A percentile compares a stretch with the other conserved stretches of the same genome.
phyloP scores from a whole-genome alignment of 2,329 filamentous ascomycete genomes.

The Ceratocystis huliohia region DNA sequence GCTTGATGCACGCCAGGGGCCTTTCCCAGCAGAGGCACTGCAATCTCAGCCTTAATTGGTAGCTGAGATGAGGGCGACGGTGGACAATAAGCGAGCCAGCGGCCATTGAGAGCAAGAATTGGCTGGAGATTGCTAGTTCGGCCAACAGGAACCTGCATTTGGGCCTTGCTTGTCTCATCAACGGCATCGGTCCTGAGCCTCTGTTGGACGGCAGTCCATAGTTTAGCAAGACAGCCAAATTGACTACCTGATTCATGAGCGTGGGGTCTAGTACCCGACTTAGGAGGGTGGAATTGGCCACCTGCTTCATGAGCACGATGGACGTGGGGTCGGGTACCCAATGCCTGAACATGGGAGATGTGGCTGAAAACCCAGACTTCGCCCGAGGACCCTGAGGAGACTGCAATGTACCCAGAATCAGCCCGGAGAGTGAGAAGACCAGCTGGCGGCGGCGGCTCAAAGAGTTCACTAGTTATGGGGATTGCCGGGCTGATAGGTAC shows the following conservation, averaged over 20 bases:
- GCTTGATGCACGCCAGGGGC: conserved; percentile 46
- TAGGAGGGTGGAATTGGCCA: no score
- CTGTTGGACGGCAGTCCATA: conserved; percentile 78
- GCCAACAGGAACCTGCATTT: conserved; percentile 30
- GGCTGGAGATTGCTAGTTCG: conserved; percentile 42
- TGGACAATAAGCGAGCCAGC: conserved; percentile 68
- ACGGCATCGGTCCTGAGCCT: conserved; percentile 36
- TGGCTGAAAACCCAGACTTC: conserved; percentile 71
- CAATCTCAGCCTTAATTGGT: conserved; percentile 53
- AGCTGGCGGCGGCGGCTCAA: conserved; percentile 54
- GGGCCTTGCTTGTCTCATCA: conserved; percentile 35
- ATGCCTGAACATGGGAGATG: conserved; percentile 24
- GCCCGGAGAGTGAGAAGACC: conserved; percentile 64
- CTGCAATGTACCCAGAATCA: conserved; percentile 55
- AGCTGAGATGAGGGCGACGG: conserved; percentile 58
- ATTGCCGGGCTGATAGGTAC: conserved; percentile 42
- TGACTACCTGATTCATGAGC: conserved; percentile 28
- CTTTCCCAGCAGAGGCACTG: conserved; percentile 42
- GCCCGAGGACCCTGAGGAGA: conserved; percentile 71
- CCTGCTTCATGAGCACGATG: no score
- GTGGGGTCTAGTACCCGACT: conserved; percentile 16
- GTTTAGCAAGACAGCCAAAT: conserved; percentile 65
- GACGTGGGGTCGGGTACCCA: no score
- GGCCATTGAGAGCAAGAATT: conserved; percentile 54
- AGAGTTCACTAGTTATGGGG: conserved; percentile 49